A percentile compares a stretch with the other conserved stretches of the same genome.
Evolutionary conservation across 306 rosid species (phyloP).

Genomic region (Acmispon strigosus): DNA sequence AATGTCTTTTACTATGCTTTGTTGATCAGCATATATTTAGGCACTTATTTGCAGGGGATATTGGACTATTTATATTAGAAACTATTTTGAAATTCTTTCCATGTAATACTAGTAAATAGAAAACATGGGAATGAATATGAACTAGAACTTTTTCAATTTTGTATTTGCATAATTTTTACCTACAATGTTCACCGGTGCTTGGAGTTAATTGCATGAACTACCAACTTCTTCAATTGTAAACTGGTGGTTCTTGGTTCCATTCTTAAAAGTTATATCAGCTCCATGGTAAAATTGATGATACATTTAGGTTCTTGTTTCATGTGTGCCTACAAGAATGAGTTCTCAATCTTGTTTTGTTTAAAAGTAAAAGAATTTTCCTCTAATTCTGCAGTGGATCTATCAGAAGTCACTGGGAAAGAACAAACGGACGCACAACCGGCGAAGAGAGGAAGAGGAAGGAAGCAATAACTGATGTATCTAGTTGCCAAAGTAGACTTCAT

Average conservation of each 20-base stretch:
- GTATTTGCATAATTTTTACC: neutral
- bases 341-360: neutral
- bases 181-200: neutral
- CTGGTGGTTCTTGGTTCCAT: neutral
- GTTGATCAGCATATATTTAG: neutral
- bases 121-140: neutral
- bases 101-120: constrained; percentile 1
- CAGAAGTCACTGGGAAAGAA: constrained; percentile 83
- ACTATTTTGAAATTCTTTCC: neutral
- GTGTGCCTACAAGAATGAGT: constrained; percentile 6
- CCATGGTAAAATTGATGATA: neutral
- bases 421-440: constrained; percentile 59
- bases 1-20: constrained; percentile 17
- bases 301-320: neutral
- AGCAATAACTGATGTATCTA: constrained; percentile 40
- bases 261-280: neutral
- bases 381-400: constrained; percentile 49
- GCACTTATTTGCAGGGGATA: constrained; percentile 6
- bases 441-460: constrained; percentile 88
- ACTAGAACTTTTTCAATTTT: neutral
- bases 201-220: constrained; percentile 2
- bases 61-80: neutral
- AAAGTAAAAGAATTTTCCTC: neutral
- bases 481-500: constrained; percentile 13
- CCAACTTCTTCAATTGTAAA: constrained; percentile 11